Evolutionary conservation across 1,284 basidiomycete species (phyloP).

Genomic region (Leccinum proliferum): DNA sequence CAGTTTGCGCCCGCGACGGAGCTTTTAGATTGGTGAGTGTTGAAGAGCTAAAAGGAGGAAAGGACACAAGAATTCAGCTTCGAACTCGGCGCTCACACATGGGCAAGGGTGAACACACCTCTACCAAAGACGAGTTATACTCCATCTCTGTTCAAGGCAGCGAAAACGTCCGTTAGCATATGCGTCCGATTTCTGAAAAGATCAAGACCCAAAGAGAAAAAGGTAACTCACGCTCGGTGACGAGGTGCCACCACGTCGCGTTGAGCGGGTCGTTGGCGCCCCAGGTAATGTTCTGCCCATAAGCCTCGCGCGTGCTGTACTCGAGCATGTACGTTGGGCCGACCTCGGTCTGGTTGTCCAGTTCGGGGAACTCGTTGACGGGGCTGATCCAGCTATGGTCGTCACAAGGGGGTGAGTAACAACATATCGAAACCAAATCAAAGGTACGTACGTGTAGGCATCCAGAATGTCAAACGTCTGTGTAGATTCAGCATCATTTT

Average conservation of each 20-base stretch:
- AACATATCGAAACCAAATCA: neutral
- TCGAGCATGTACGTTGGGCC: constrained; percentile 40
- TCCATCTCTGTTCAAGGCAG: constrained; percentile 32
- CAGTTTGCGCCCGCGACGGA: constrained; percentile 31
- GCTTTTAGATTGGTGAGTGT: constrained; percentile 40
- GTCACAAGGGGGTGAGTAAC: neutral
- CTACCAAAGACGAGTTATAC: constrained; percentile 31
- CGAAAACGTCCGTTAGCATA: neutral
- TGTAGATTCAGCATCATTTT: neutral
- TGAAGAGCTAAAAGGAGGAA: constrained; percentile 30
- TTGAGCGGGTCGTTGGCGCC: constrained; percentile 39
- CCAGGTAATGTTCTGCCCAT: constrained; percentile 40
- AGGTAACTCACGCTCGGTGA: constrained; percentile 35
- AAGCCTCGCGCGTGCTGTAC: constrained; percentile 40
- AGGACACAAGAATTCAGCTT: neutral
- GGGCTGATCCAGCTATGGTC: constrained; percentile 30
- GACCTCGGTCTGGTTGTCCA: constrained; percentile 29
- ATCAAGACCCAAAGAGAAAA: neutral
- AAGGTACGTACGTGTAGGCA: constrained; percentile 32
- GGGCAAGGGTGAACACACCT: constrained; percentile 16
- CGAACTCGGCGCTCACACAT: neutral
- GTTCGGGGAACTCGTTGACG: constrained; percentile 31
- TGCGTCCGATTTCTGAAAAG: neutral
- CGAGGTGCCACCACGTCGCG: constrained; percentile 45
- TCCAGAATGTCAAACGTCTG: constrained; percentile 39